Percentiles rank a stretch among this genome's conserved stretches.
Evolutionary conservation across 1,139 yeast species (phyloP).

Genomic region (Suhomyces choctaworum): DNA sequence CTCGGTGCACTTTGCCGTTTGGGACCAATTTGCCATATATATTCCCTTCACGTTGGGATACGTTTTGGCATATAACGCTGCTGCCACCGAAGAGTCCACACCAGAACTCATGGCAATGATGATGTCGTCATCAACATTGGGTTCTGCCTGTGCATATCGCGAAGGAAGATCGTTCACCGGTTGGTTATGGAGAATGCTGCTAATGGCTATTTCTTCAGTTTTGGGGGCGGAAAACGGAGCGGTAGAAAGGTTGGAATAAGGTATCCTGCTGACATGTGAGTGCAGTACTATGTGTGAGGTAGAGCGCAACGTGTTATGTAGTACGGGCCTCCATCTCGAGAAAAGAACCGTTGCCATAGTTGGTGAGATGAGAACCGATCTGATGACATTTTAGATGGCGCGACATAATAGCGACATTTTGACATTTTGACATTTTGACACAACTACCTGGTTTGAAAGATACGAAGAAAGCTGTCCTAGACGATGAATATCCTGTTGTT

Average conservation of each 20-base stretch:
- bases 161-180: slow-evolving; percentile 9
- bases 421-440: no score
- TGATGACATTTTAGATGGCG: no score
- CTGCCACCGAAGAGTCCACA: slow-evolving; percentile 91
- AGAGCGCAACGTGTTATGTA: no score
- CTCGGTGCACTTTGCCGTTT: slow-evolving; percentile 72
- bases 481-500: not conserved
- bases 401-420: no score
- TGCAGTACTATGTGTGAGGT: no score
- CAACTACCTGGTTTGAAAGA: not conserved
- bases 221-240: no score
- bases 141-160: slow-evolving; percentile 38
- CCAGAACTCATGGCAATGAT: slow-evolving; percentile 96
- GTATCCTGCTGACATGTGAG: no score
- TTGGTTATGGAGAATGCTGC: not conserved
- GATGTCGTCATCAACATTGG: slow-evolving; percentile 56
- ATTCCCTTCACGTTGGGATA: slow-evolving; percentile 68
- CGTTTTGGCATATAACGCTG: slow-evolving; percentile 60
- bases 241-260: no score
- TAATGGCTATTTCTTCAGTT: no score
- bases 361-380: no score
- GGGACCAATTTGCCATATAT: slow-evolving; percentile 92
- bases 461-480: not conserved
- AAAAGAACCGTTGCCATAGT: no score
- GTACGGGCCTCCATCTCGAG: no score